phyloP scores from a whole-genome alignment of 2,329 filamentous ascomycete genomes.

The Scedosporium aurantiacum region DNA sequence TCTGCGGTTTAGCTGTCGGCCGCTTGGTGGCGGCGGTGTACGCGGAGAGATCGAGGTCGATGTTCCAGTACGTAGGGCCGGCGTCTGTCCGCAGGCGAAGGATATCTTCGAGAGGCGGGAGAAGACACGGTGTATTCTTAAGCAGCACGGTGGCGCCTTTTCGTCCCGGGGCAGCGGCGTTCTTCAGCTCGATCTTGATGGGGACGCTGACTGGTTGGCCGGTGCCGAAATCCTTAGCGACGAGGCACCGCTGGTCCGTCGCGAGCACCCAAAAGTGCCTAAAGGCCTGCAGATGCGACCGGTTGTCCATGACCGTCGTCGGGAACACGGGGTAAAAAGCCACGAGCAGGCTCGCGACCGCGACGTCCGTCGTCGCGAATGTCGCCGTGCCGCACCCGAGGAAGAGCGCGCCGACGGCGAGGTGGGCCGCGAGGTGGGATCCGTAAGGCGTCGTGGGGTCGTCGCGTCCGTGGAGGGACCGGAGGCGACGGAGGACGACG shows the following conservation, averaged over 20 bases:
- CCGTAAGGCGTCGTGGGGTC: slow-evolving; percentile 81
- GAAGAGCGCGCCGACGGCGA: slow-evolving; percentile 85
- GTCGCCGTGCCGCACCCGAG: slow-evolving; percentile 87
- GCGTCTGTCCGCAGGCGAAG: slow-evolving; percentile 47
- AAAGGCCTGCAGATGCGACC: slow-evolving; percentile 89
- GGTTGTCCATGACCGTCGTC: slow-evolving; percentile 80
- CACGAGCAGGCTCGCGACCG: slow-evolving; percentile 74
- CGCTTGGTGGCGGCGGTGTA: slow-evolving; percentile 46
- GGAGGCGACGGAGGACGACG: slow-evolving; percentile 69
- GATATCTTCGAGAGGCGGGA: slow-evolving; percentile 56
- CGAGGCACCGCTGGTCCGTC: slow-evolving; percentile 76
- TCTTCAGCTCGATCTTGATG: slow-evolving; percentile 51
- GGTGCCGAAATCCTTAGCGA: slow-evolving; percentile 78
- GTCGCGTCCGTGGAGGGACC: slow-evolving; percentile 77
- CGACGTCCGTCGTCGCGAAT: slow-evolving; percentile 77
- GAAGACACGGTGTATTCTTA: slow-evolving; percentile 45
- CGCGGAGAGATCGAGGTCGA: slow-evolving; percentile 61
- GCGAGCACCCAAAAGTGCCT: slow-evolving; percentile 96
- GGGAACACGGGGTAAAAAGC: slow-evolving; percentile 94
- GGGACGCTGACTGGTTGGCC: slow-evolving; percentile 67
- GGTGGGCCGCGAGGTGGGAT: slow-evolving; percentile 83
- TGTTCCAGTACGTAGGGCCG: slow-evolving; percentile 65
- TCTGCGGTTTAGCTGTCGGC: background rate
- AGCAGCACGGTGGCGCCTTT: slow-evolving; percentile 22
- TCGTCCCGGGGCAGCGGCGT: slow-evolving; percentile 5